Evolutionary conservation across 805 yeast genomes (phyloP).

Genomic region (Wickerhamiella galacta): DNA sequence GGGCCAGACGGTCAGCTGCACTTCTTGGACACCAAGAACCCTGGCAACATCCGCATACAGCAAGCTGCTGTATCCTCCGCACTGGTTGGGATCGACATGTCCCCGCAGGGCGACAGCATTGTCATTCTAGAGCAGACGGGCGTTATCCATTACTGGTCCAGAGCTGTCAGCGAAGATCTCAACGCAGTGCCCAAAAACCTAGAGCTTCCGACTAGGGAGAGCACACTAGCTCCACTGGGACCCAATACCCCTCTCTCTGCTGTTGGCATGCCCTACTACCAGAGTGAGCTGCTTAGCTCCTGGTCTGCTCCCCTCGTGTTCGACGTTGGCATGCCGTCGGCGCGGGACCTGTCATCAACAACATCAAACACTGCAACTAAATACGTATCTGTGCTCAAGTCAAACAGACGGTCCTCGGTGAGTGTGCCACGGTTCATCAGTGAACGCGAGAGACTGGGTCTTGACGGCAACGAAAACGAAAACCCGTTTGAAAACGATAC

Average conservation of each 20-base stretch:
- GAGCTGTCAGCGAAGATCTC: conserved; percentile 30
- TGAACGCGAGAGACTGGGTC: conserved; percentile 28
- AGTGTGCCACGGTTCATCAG: conserved; percentile 35
- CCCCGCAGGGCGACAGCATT: conserved; percentile 61
- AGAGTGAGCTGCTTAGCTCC: conserved; percentile 56
- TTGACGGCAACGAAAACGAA: conserved; percentile 17
- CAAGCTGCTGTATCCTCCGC: conserved; percentile 42
- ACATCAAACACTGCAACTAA: conserved; percentile 28
- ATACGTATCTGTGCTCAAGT: conserved; percentile 13
- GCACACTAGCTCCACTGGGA: conserved; percentile 25
- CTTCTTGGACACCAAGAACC: conserved; percentile 68
- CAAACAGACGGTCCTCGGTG: conserved; percentile 18
- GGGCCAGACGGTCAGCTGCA: conserved; percentile 71
- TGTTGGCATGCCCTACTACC: conserved; percentile 78
- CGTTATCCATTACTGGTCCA: conserved; percentile 52
- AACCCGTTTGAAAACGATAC: conserved; percentile 11
- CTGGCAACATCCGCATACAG: conserved; percentile 45
- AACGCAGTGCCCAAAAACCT: conserved; percentile 12
- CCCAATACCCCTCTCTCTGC: conserved; percentile 39
- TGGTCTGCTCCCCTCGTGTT: conserved; percentile 57
- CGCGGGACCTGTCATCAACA: conserved; percentile 34
- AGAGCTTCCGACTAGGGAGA: conserved; percentile 17
- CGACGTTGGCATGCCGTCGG: conserved; percentile 45
- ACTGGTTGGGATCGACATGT: conserved; percentile 36
- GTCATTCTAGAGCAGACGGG: conserved; percentile 51